These are phyloP conservation scores for Digitaria exilis DNA, from an alignment of 202 grass and related monocot genomes.

Conservation along the genomic window DNA sequence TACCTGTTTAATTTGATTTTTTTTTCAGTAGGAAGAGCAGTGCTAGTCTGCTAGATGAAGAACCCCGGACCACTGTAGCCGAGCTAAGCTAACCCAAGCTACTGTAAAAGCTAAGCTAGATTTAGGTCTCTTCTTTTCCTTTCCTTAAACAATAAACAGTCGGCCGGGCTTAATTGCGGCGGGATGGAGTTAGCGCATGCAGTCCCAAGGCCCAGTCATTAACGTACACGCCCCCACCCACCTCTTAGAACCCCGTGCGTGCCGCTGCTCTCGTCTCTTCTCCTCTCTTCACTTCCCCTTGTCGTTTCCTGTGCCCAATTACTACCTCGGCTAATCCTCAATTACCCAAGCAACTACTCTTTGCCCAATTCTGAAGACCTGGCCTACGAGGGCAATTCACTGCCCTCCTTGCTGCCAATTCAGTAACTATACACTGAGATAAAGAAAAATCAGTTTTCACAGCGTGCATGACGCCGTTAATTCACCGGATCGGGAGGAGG, in stretches of 20 bases:
- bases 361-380: background rate
- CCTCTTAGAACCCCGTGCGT: background rate
- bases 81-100: too few relatives aligned
- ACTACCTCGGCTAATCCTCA: background rate
- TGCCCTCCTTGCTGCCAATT: background rate
- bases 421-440: too few relatives aligned
- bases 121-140: background rate
- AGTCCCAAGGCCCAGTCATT: constrained; percentile 5
- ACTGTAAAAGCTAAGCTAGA: too few relatives aligned
- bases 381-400: background rate
- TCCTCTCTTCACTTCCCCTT: constrained; percentile 15
- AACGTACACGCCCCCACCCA: background rate
- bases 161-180: constrained; percentile 36
- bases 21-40: too few relatives aligned
- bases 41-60: too few relatives aligned
- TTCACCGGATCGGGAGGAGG: background rate
- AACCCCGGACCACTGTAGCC: too few relatives aligned
- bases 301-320: constrained; percentile 39
- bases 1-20: too few relatives aligned
- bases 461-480: too few relatives aligned
- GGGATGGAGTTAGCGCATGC: background rate
- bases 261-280: background rate
- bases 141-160: background rate
- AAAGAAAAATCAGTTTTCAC: too few relatives aligned
- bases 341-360: background rate